These are phyloP conservation scores for Suhomyces ambrosiae DNA, from an alignment of 1,139 yeast genomes.

Conservation along the genomic window DNA sequence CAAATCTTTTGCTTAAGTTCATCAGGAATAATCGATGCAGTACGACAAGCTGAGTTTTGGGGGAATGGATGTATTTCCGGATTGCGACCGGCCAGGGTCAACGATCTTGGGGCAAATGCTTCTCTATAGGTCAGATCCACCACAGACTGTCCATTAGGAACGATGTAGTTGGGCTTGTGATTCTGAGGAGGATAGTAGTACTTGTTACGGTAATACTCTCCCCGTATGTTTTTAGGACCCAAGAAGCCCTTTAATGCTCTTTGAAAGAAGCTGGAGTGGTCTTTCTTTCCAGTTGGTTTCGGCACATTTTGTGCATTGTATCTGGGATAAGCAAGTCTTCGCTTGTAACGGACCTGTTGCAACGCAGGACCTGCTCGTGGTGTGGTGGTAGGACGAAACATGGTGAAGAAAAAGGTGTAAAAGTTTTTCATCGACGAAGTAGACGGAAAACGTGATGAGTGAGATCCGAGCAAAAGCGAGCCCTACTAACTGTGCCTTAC, in stretches of 20 bases:
- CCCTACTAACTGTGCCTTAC: too few species aligned
- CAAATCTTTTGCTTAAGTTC: slow-evolving; percentile 62
- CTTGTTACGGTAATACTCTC: slow-evolving; percentile 78
- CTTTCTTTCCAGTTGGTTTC: slow-evolving; percentile 26
- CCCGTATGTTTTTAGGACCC: slow-evolving; percentile 83
- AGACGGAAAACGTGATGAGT: too few species aligned
- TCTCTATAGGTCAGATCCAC: slow-evolving; percentile 23
- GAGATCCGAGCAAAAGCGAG: too few species aligned
- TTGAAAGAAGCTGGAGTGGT: slow-evolving; percentile 29
- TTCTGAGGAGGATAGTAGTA: slow-evolving; percentile 72
- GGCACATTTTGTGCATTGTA: slow-evolving; percentile 25
- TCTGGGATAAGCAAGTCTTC: slow-evolving; percentile 27
- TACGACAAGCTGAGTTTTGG: slow-evolving; percentile 64
- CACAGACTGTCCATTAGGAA: slow-evolving; percentile 55
- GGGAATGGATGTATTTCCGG: slow-evolving; percentile 74
- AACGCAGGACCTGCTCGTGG: slow-evolving; percentile 12
- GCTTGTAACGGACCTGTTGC: slow-evolving; percentile 16
- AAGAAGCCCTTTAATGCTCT: slow-evolving; percentile 57
- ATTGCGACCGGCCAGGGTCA: slow-evolving; percentile 24
- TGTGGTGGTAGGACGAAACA: slow-evolving; percentile 13
- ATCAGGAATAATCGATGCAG: slow-evolving; percentile 62
- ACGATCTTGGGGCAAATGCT: slow-evolving; percentile 14
- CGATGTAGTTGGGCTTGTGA: slow-evolving; percentile 74
- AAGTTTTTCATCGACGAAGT: slow-evolving; percentile 11
- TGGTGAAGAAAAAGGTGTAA: slow-evolving; percentile 6